These are phyloP conservation scores for Brachypodium distachyon DNA, from an alignment of 202 grass and related monocot genomes.

Conservation along the genomic window DNA sequence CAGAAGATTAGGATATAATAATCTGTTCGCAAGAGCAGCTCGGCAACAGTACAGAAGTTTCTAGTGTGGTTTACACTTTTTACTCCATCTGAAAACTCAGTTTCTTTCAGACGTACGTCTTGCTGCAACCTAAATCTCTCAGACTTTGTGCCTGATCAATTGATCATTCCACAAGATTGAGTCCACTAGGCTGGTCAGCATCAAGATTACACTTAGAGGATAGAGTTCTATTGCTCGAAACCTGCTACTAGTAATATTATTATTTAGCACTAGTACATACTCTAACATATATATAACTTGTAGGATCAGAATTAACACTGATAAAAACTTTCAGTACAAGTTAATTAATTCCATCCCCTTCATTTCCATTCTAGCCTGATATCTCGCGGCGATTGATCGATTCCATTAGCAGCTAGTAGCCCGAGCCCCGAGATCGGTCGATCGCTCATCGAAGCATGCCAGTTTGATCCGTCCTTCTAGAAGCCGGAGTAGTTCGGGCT, in stretches of 20 bases:
- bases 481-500: conserved; percentile 51
- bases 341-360: conserved; percentile 12
- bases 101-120: not conserved
- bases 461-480: not conserved
- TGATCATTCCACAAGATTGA: not conserved
- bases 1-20: not conserved
- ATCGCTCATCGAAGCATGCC: not conserved
- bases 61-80: not conserved
- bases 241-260: too few relatives aligned
- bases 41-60: not conserved
- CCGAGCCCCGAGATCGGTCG: not conserved
- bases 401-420: not conserved
- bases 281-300: not conserved
- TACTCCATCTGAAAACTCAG: not conserved
- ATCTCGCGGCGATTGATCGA: not conserved
- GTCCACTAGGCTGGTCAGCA: not conserved
- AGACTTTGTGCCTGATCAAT: not conserved
- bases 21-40: not conserved
- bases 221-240: too few relatives aligned
- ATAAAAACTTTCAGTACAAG: conserved; percentile 34
- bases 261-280: too few relatives aligned
- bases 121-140: not conserved
- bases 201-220: too few relatives aligned
- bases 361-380: not conserved
- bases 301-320: conserved; percentile 34